Evolutionary conservation across 176 grass and related monocot species (phyloP).

Genomic region (Cocos nucifera): DNA sequence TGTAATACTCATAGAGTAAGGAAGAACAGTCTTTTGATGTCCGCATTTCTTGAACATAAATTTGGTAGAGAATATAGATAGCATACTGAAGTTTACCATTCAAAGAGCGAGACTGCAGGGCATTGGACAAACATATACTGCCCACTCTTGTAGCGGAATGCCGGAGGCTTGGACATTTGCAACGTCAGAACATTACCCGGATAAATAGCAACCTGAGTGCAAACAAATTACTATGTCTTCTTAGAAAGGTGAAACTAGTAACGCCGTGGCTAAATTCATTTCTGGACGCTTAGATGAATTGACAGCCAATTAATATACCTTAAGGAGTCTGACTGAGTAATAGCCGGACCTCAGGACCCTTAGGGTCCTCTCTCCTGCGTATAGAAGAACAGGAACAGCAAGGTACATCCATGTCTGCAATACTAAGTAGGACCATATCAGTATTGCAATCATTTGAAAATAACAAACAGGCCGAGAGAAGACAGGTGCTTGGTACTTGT

Average conservation of each 20-base stretch:
- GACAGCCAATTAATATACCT: conserved; percentile 22
- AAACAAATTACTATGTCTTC: background rate
- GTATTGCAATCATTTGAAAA: no score
- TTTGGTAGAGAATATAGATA: background rate
- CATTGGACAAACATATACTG: conserved; percentile 99
- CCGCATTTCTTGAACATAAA: no score
- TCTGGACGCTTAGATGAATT: no score
- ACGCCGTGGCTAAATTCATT: no score
- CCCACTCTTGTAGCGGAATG: conserved; percentile 89
- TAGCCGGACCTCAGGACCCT: conserved; percentile 85
- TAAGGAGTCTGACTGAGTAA: conserved; percentile 79
- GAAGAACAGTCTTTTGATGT: no score
- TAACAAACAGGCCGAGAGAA: background rate
- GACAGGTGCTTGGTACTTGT: background rate
- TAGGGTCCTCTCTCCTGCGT: conserved; percentile 75
- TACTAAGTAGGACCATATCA: conserved; percentile 2
- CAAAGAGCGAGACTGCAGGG: conserved; percentile 88
- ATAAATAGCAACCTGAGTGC: conserved; percentile 86
- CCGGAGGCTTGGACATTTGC: conserved; percentile 85
- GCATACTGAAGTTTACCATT: conserved; percentile 63
- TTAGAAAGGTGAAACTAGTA: no score
- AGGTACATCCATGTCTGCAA: conserved; percentile 99
- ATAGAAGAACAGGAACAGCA: conserved; percentile 75
- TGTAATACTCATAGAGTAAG: no score
- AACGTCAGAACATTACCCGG: conserved; percentile 89